phyloP scores from a whole-genome alignment of 192 early-diverging fungal genomes.

The Coemansia sp. region DNA sequence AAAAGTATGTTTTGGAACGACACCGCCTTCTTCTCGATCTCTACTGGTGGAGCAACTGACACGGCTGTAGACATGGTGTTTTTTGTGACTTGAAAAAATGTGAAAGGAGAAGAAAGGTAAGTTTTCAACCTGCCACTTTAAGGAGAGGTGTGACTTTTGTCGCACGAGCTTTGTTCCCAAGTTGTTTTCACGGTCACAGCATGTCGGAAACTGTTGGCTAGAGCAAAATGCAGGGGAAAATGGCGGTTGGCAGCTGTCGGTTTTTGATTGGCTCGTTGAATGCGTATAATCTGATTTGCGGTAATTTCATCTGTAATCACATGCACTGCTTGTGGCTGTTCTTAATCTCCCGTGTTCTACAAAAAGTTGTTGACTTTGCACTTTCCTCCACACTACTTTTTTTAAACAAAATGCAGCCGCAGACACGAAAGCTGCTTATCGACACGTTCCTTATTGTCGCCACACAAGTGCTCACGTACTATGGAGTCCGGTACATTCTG shows the following conservation, averaged over 20 bases:
- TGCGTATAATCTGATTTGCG: not conserved
- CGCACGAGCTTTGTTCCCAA: not conserved
- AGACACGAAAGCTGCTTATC: constrained; percentile 48
- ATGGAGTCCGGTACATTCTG: constrained; percentile 81
- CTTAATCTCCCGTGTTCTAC: not conserved
- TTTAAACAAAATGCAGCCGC: constrained; percentile 40
- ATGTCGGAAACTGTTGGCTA: not conserved
- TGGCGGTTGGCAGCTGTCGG: not conserved
- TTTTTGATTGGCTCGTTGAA: not conserved
- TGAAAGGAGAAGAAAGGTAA: not conserved
- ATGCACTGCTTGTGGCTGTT: not conserved
- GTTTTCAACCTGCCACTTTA: not conserved
- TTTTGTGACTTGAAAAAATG: not conserved
- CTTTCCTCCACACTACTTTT: not conserved
- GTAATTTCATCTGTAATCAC: not conserved
- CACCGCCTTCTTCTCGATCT: constrained; percentile 79
- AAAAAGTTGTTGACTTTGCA: not conserved
- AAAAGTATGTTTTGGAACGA: constrained; percentile 84
- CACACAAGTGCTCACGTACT: constrained; percentile 86
- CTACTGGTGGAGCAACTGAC: not conserved
- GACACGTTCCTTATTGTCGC: constrained; percentile 69
- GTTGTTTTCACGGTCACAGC: not conserved
- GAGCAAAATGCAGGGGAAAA: too few relatives aligned
- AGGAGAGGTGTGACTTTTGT: not conserved
- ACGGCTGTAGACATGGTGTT: constrained; percentile 31